phyloP scores from a whole-genome alignment of 2,329 filamentous ascomycete species.

The Colletotrichum euphorbiae region DNA sequence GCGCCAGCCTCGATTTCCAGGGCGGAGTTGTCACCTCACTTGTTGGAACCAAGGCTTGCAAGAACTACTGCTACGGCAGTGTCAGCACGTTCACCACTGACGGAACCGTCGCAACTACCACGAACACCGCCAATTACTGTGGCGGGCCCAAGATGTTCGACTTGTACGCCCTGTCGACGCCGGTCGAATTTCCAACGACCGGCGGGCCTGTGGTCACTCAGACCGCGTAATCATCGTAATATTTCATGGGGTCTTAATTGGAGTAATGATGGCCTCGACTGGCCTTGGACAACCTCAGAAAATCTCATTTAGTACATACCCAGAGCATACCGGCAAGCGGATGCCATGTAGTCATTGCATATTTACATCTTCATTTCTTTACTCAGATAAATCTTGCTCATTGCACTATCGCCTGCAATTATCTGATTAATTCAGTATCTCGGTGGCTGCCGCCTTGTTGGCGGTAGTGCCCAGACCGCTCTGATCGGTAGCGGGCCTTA shows the following conservation, averaged over 20 bases:
- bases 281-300: slow-evolving; percentile 8
- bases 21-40: slow-evolving; percentile 43
- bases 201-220: slow-evolving; percentile 40
- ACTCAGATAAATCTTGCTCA: neutral
- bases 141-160: slow-evolving; percentile 50
- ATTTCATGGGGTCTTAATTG: neutral
- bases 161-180: slow-evolving; percentile 45
- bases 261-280: neutral
- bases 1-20: slow-evolving; percentile 42
- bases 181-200: slow-evolving; percentile 42
- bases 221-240: slow-evolving; percentile 15
- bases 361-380: slow-evolving; percentile 15
- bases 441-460: too few relatives aligned
- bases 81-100: slow-evolving; percentile 40
- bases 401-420: too few relatives aligned
- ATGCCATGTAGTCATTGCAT: slow-evolving; percentile 18
- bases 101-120: slow-evolving; percentile 42
- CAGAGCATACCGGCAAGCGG: slow-evolving; percentile 11
- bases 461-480: too few relatives aligned
- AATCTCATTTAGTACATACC: slow-evolving; percentile 23
- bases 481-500: too few relatives aligned
- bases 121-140: slow-evolving; percentile 46
- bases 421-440: too few relatives aligned
- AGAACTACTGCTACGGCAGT: slow-evolving; percentile 45
- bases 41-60: slow-evolving; percentile 47